Evolutionary conservation across 1,284 basidiomycete genomes (phyloP), one percentile per base, ranked within the genome.

Genomic region (Marasmius sp.): DNA sequence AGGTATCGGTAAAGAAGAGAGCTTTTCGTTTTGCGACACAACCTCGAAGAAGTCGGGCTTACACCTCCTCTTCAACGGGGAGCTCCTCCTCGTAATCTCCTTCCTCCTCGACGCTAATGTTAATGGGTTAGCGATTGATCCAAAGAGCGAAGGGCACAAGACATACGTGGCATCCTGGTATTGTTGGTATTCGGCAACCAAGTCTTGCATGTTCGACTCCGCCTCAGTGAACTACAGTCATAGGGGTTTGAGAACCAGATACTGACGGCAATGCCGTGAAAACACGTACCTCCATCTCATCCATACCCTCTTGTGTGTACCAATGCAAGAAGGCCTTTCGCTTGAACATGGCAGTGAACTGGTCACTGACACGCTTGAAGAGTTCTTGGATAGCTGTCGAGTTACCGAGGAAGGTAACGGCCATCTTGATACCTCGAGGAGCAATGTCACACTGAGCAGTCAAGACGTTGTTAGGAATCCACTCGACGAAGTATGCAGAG

Each of bases 281-380:
- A 18, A 59, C 27, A 75, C 79, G 64, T 66, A 87, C 89, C 83
- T 95, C 95, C 91, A 98, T 95, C 86, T 98, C 96, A 79, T 97
- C 95, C 96, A 97, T 97, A 78, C 96, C 95, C 84, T 97, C 95
- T 75, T 95, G 94, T 51, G 94, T 97, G 81, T 97, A 97, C 93
- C 95, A 98, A 80, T 98, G 95, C 86, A 98, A 89, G 91, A 98
- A 98, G 49, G 96, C 96, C 84, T 97, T 97, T 77, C 96, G 86
- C 84, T 95, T 92, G 89, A 97, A 98, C 97, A 98, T 98, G 78
- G 94, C 93, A 64, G 93, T 93, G 88, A 98, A 98, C 79, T 98
- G 96, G 76, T 96, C 93, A 69, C 89, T 92, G 75, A 97, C 93
- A 81, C 95, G 94, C 84, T 95, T 95, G 92, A 98, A 97, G 67